Evolutionary conservation across 176 grass and related monocot genomes (phyloP).

Genomic region (Avena sativa): DNA sequence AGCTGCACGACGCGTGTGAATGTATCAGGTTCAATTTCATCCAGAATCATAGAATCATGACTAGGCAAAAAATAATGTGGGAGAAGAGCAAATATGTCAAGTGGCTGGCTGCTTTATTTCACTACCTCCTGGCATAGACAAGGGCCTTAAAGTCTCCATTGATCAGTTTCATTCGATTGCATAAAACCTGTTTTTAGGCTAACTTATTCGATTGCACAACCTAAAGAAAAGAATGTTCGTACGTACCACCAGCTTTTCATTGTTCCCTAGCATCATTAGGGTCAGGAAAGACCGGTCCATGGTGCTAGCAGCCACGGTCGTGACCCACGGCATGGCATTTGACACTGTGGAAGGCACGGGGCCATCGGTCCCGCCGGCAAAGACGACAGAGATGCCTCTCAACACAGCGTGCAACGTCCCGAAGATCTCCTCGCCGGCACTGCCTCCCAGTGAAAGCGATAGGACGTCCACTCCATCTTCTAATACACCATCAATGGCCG

Average conservation of each 20-base stretch:
- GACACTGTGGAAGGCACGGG: background rate
- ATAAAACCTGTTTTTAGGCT: no score
- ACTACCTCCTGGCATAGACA: background rate
- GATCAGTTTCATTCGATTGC: background rate
- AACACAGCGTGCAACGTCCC: slow-evolving; percentile 62
- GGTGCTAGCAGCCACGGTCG: no score
- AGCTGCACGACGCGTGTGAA: background rate
- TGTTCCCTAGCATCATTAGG: no score
- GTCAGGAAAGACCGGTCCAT: no score
- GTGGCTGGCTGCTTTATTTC: no score
- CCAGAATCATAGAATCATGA: background rate
- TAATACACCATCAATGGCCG: no score
- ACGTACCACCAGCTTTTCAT: no score
- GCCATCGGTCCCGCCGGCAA: background rate
- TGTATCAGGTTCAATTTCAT: no score
- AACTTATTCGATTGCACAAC: no score
- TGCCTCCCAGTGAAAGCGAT: background rate
- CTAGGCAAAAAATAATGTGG: background rate
- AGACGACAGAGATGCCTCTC: slow-evolving; percentile 49
- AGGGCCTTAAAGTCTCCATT: slow-evolving; percentile 13
- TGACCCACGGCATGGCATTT: no score
- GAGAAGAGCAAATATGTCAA: background rate
- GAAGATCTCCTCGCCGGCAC: background rate
- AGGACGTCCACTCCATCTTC: no score
- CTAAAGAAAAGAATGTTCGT: no score